phyloP scores from a whole-genome alignment of 2,329 filamentous ascomycete genomes.

The Botrytis porri region DNA sequence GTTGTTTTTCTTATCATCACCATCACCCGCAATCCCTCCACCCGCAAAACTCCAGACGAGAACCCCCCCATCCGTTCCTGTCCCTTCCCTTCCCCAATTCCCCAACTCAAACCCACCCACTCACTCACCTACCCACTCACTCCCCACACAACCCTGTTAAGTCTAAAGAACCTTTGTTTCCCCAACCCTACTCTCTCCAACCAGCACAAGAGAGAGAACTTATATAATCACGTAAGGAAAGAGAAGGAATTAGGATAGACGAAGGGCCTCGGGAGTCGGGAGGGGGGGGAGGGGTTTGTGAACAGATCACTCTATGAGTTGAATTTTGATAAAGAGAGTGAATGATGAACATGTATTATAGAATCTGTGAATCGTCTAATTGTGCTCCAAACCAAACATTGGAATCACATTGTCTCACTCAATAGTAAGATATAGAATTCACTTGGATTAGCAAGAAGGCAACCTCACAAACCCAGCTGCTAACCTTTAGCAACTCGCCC shows the following conservation, averaged over 20 bases:
- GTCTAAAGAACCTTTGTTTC: not conserved
- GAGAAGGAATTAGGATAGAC: not conserved
- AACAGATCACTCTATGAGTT: no score
- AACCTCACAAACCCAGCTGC: not conserved
- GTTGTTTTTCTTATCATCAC: not conserved
- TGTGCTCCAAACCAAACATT: not conserved
- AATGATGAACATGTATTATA: not conserved
- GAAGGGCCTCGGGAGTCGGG: no score
- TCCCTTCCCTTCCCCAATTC: not conserved
- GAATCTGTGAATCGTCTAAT: not conserved
- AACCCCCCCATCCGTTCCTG: not conserved
- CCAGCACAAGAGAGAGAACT: not conserved
- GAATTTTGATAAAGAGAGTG: not conserved
- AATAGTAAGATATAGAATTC: not conserved
- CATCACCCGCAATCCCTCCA: not conserved
- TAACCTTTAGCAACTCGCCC: no score
- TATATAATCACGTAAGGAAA: not conserved
- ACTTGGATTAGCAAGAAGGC: not conserved
- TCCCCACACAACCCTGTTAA: not conserved
- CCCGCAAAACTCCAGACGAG: not conserved
- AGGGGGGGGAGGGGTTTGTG: not conserved
- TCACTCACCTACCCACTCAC: no score
- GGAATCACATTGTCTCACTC: not conserved
- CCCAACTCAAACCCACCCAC: no score
- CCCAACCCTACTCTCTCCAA: not conserved